phyloP scores from a whole-genome alignment of 352 stramenopile genomes.

The Pythium sp. region DNA sequence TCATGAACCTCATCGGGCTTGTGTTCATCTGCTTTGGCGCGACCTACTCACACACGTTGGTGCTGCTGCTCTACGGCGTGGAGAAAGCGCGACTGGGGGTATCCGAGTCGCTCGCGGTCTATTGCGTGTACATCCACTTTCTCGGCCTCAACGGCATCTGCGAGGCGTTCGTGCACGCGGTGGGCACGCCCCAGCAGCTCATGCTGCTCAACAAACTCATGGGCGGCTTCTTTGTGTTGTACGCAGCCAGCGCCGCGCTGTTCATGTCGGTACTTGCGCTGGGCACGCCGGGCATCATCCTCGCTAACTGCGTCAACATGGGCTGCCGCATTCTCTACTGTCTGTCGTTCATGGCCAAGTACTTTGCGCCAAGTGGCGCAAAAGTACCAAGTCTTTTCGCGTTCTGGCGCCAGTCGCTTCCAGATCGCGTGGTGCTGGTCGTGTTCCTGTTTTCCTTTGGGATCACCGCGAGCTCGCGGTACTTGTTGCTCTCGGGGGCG shows the following conservation, averaged over 20 bases:
- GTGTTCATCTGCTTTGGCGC: constrained; percentile 84
- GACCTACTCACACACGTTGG: constrained; percentile 77
- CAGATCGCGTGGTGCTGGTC: constrained; percentile 42
- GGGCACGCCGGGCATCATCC: constrained; percentile 70
- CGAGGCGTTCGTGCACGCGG: constrained; percentile 95
- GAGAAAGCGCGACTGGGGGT: constrained; percentile 66
- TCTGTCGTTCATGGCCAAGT: constrained; percentile 59
- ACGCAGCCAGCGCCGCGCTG: constrained; percentile 51
- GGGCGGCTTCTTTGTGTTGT: constrained; percentile 76
- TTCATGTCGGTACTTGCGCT: constrained; percentile 64
- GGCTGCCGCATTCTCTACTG: constrained; percentile 80
- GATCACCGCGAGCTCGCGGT: constrained; percentile 38
- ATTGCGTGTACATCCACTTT: constrained; percentile 95
- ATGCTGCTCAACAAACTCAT: constrained; percentile 84
- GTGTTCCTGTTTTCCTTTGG: constrained; percentile 42
- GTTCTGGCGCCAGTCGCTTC: constrained; percentile 56
- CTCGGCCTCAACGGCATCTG: constrained; percentile 95
- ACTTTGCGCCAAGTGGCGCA: constrained; percentile 29
- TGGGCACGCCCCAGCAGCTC: constrained; percentile 61
- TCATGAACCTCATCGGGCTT: constrained; percentile 81
- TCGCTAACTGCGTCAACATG: constrained; percentile 90
- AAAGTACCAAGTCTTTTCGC: constrained; percentile 13
- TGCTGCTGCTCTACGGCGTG: constrained; percentile 74
- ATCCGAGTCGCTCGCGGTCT: constrained; percentile 55
- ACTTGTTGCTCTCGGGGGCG: constrained; percentile 27